Conservation (phyloP, 352 stramenopile genomes). For the Globisporangium acanthophoron region DNA sequence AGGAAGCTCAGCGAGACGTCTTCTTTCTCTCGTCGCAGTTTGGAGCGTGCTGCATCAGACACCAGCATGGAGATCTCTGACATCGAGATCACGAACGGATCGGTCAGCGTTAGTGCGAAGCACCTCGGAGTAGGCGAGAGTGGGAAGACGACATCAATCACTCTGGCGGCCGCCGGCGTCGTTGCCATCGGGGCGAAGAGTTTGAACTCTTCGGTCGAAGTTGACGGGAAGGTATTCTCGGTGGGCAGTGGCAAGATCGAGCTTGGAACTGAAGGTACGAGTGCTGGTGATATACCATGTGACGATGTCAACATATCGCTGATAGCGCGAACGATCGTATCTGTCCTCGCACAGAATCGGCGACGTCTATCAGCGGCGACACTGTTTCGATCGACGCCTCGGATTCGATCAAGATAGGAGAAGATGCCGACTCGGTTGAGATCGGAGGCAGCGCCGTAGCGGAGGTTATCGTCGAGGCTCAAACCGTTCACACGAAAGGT, state of each 20-base stretch:
- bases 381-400: constrained; percentile 5
- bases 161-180: neutral
- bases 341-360: neutral
- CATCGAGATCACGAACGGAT: constrained; percentile 9
- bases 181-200: constrained; percentile 2
- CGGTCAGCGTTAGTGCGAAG: constrained; percentile 1
- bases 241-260: constrained; percentile 9
- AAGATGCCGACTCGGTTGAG: constrained; percentile 6
- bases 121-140: constrained; percentile 5
- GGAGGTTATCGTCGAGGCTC: constrained; percentile 14
- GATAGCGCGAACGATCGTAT: neutral
- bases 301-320: neutral
- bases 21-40: neutral
- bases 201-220: constrained; percentile 4
- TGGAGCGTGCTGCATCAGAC: neutral
- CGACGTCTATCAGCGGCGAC: constrained; percentile 2
- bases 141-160: constrained; percentile 7
- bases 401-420: constrained; percentile 3
- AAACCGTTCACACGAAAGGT: constrained; percentile 22
- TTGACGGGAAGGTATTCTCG: constrained; percentile 3
- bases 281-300: neutral
- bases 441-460: constrained; percentile 12
- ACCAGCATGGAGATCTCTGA: neutral
- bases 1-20: neutral
- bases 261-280: constrained; percentile 8